Base-by-base conservation (phyloP, 208 protist species). In the Trypanosomatidae sp. region DNA sequence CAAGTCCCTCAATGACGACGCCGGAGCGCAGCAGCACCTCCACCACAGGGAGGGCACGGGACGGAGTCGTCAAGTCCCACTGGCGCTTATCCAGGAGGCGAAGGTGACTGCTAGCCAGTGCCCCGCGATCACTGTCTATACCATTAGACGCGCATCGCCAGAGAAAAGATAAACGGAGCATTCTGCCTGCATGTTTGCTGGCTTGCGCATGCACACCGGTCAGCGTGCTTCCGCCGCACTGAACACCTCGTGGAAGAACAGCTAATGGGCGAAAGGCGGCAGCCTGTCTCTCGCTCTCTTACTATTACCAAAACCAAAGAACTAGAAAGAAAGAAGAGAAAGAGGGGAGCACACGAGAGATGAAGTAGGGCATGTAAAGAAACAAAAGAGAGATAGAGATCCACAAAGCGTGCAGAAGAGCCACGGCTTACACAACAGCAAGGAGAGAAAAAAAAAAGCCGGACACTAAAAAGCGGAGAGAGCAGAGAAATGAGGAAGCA, bases 41-140 rank as follows among this genome's bases (percentile, higher is more conserved):
- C 52, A 93, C 74, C 22, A 90, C 83, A 1, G 83, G 74, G 15
- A 93, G 73, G 4, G 88, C 77, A 19, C 81, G 74, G 8, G 88
- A 93, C n/a, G 88, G 88, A 7, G 81, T 85, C 19, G 88, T 81
- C 74, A 89, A 77, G 41, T 93, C 80, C 88, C 88, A 93, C 33
- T 87, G 72, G 0, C 68, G 62, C 55, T 67, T 84, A 36, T 87
- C 74, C 1, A 89, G 62, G 9, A 91, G 73, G 12, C 41, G 50
- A 19, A 73, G 41, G 69, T 91, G 84, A 67, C 87, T 58, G 5
- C 65, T 66, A 36, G 62, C 50, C 28, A 82, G 59, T 4, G 77
- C 66, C 49, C 59, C 12, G 36, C 77, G 73, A 60, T 91, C 87
- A 13, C 53, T 73, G 30, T 25, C 64, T 30, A 78, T 22, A 8